phyloP scores from a whole-genome alignment of 192 early-diverging fungal species.

The Chytriomyces hyalinus region DNA sequence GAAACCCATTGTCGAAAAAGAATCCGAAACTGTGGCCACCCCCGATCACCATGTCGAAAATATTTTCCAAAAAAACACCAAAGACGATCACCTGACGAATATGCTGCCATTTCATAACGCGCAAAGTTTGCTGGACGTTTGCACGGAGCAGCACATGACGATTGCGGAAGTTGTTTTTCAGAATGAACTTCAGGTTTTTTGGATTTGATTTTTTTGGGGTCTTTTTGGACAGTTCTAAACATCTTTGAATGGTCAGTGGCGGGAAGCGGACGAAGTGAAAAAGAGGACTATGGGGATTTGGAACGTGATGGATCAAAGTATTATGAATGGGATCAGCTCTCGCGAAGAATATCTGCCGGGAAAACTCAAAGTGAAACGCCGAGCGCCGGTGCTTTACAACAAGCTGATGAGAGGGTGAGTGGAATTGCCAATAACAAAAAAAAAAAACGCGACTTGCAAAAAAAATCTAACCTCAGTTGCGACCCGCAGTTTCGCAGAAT shows the following conservation, averaged over 20 bases:
- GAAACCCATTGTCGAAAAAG: constrained; percentile 49
- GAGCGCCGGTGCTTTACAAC: constrained; percentile 86
- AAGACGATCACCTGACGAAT: constrained; percentile 58
- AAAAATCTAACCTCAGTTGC: background rate
- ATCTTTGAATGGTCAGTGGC: constrained; percentile 58
- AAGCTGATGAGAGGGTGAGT: constrained; percentile 76
- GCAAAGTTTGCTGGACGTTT: constrained; percentile 77
- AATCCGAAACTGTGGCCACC: constrained; percentile 52
- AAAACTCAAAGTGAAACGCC: constrained; percentile 76
- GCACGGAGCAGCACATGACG: constrained; percentile 79
- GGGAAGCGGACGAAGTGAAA: constrained; percentile 79
- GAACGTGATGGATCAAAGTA: constrained; percentile 89
- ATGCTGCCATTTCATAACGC: constrained; percentile 85
- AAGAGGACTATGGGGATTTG: constrained; percentile 78
- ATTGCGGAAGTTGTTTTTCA: constrained; percentile 96
- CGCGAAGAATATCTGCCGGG: constrained; percentile 73
- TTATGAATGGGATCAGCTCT: constrained; percentile 50
- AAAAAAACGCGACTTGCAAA: no score
- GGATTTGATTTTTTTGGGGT: background rate
- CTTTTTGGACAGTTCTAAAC: background rate
- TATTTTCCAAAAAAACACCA: constrained; percentile 60
- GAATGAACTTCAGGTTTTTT: constrained; percentile 78
- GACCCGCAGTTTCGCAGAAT: constrained; percentile 31
- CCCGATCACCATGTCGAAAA: constrained; percentile 48
- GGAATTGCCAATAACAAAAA: background rate